These are phyloP conservation scores for Mariannaea elegans DNA, from an alignment of 2,329 filamentous ascomycete genomes.

Conservation along the genomic window DNA sequence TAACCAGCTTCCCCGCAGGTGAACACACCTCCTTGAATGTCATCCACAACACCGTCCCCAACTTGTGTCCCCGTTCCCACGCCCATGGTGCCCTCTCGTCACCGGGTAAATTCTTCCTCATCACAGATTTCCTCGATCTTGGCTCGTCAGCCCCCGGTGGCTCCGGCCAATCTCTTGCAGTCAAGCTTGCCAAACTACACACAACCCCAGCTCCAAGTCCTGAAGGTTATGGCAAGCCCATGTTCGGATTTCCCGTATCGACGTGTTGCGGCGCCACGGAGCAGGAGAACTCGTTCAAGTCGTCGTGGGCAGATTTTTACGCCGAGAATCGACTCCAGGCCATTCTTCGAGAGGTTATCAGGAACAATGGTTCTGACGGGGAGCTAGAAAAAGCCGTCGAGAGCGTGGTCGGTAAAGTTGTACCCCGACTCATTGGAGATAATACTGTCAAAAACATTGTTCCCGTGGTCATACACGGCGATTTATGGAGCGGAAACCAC, in stretches of 20 bases:
- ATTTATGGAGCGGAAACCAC: constrained; percentile 93
- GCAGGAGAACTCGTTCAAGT: constrained; percentile 79
- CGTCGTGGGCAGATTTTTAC: constrained; percentile 87
- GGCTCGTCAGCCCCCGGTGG: constrained; percentile 51
- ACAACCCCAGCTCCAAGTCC: constrained; percentile 75
- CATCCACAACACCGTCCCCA: constrained; percentile 75
- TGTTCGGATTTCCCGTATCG: constrained; percentile 84
- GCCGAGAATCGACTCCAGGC: constrained; percentile 76
- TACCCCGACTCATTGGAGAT: constrained; percentile 79
- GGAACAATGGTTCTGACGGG: constrained; percentile 70
- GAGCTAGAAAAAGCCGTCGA: constrained; percentile 73
- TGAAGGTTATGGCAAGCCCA: constrained; percentile 62
- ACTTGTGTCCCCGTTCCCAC: constrained; percentile 78
- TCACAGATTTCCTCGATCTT: constrained; percentile 83
- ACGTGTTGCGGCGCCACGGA: constrained; percentile 89
- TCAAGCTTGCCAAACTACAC: constrained; percentile 82
- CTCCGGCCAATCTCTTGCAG: constrained; percentile 69
- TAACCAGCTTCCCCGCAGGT: constrained; percentile 55
- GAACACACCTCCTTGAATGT: constrained; percentile 87
- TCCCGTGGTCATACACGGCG: constrained; percentile 89
- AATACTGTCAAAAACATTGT: constrained; percentile 68
- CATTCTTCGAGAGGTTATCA: constrained; percentile 67
- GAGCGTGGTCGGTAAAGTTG: constrained; percentile 68
- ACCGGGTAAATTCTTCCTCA: constrained; percentile 64
- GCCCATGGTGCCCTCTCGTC: constrained; percentile 71